Base-by-base conservation (phyloP, 176 grass and related monocot genomes). In the Ananas comosus region DNA sequence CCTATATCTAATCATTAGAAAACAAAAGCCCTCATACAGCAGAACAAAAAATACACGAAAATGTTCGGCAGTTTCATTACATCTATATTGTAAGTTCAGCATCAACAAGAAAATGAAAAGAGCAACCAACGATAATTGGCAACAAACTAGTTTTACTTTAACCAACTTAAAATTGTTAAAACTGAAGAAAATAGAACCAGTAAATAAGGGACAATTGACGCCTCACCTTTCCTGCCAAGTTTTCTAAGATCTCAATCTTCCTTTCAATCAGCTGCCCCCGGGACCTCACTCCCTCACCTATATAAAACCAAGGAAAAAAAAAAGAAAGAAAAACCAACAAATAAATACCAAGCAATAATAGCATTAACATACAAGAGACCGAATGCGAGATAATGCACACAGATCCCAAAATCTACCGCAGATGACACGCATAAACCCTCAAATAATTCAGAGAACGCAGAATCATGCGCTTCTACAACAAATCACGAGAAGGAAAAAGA, bases 211-310 rank as follows among this genome's bases (percentile, higher is more conserved):
- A 42, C 33, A 22, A 10, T 25, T n/a, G 50, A 75, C 2, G 5
- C 51, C 64, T 81, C 74, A 92, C 89, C 70, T 49, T 81, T 72
- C 78, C 68, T 14, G 89, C 86, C 87, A 92, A 72, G 64, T 76
- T 83, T 80, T 96, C 93, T 2, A 96, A 68, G 63, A 77, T 63
- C n/a, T 92, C 93, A 18, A 96, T 90, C 72, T 92, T 92, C 81
- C 49, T 92, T 74, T 92, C 93, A 27, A 97, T 83, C 70, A 92
- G 61, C 80, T 87, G 83, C 2, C 84, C 87, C 1, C 86, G 83
- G 24, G 86, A 81, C 74, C 70, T 86, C 13, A 42, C 81, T 18
- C 66, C 70, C 50, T 68, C 89, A 53, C 82, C 86, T 85, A 80
- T 47, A n/a, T n/a, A n/a, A 49, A 13, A 42, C 51, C 12, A 14